phyloP scores from a whole-genome alignment of 202 grass and related monocot species.

The Eragrostis tef region DNA sequence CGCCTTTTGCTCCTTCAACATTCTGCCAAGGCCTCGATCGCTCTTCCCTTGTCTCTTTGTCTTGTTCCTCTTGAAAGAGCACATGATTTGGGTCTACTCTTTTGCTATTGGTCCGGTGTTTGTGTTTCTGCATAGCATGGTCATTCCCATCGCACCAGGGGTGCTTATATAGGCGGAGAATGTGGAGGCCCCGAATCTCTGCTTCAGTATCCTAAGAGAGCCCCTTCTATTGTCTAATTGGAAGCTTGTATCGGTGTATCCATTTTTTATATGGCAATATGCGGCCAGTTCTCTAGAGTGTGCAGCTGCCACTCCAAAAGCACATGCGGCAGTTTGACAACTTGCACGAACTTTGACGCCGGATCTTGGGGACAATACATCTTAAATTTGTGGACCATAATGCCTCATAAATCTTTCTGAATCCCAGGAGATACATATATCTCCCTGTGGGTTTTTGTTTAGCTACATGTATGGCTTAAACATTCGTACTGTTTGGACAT shows the following conservation, averaged over 20 bases:
- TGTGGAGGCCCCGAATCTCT: background rate
- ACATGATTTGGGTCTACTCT: background rate
- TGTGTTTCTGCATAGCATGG: conserved; percentile 1
- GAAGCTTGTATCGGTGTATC: conserved; percentile 17
- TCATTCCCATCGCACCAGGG: background rate
- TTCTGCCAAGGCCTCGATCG: conserved; percentile 41
- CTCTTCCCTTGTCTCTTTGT: conserved; percentile 44
- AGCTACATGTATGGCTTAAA: conserved; percentile 25
- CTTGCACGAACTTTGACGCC: conserved; percentile 38
- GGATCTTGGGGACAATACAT: conserved; percentile 36
- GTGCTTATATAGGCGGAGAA: conserved; percentile 44
- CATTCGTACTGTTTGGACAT: conserved; percentile 11
- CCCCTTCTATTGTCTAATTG: background rate
- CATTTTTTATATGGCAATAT: background rate
- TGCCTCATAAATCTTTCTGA: conserved; percentile 31
- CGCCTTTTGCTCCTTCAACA: conserved; percentile 56
- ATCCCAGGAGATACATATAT: conserved; percentile 38
- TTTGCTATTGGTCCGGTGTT: background rate
- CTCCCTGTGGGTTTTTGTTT: background rate
- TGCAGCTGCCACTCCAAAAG: conserved; percentile 34
- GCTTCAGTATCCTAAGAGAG: background rate
- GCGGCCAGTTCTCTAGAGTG: background rate
- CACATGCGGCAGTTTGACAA: conserved; percentile 43
- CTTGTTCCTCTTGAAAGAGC: conserved; percentile 44
- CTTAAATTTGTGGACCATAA: conserved; percentile 28